phyloP scores from a whole-genome alignment of 805 yeast species.

The Cyberlindnera veronae region DNA sequence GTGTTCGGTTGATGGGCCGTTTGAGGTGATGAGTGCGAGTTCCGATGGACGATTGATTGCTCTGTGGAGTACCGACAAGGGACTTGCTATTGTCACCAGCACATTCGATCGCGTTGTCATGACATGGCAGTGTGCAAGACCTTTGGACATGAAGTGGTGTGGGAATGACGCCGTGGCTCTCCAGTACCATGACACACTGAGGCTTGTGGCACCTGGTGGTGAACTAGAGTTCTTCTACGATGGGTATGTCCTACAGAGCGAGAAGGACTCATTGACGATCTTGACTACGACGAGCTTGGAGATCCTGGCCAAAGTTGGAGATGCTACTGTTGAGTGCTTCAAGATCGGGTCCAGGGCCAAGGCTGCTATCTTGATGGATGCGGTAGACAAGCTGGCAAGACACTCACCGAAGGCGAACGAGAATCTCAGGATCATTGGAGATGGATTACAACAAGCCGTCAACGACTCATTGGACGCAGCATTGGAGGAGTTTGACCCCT shows the following conservation, averaged over 20 bases:
- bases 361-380: constrained; percentile 77
- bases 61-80: constrained; percentile 8
- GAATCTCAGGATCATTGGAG: constrained; percentile 55
- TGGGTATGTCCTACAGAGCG: constrained; percentile 42
- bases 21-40: constrained; percentile 9
- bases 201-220: constrained; percentile 68
- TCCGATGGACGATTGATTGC: constrained; percentile 14
- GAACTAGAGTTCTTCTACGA: constrained; percentile 48
- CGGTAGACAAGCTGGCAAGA: constrained; percentile 59
- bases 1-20: constrained; percentile 16
- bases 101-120: constrained; percentile 9
- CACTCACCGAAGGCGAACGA: constrained; percentile 82
- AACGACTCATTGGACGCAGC: constrained; percentile 72
- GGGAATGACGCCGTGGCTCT: constrained; percentile 76
- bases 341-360: constrained; percentile 82
- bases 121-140: constrained; percentile 11
- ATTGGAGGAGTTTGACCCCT: constrained; percentile 68
- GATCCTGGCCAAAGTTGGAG: constrained; percentile 60
- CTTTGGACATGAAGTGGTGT: constrained; percentile 61
- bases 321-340: constrained; percentile 57
- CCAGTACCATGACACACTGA: constrained; percentile 57
- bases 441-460: constrained; percentile 57
- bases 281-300: constrained; percentile 53
- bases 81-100: constrained; percentile 9
- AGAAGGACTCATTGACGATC: constrained; percentile 67